Percentiles rank a stretch among this genome's conserved stretches.
Evolutionary conservation across 2,329 filamentous ascomycete species (phyloP).

Genomic region (Amylocarpus encephaloides): DNA sequence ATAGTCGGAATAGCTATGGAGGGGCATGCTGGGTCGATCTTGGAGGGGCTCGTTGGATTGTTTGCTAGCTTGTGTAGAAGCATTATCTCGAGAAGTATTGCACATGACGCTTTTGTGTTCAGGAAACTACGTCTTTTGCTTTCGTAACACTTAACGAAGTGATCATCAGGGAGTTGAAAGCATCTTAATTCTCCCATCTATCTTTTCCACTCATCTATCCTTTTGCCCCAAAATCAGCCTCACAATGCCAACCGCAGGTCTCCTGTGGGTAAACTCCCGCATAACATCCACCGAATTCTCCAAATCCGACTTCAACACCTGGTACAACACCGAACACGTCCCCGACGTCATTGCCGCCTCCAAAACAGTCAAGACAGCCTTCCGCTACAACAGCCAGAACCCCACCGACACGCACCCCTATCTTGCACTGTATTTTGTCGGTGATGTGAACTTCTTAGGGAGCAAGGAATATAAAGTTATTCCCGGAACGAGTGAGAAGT

Average conservation of each 20-base stretch:
- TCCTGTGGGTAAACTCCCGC: slow-evolving; percentile 12
- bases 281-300: slow-evolving; percentile 5
- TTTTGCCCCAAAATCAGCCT: too few species aligned
- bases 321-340: slow-evolving; percentile 13
- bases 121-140: too few species aligned
- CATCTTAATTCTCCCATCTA: too few species aligned
- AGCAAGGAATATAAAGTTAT: slow-evolving; percentile 3
- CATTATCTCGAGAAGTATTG: too few species aligned
- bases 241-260: slow-evolving; percentile 1
- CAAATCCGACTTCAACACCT: slow-evolving; percentile 3
- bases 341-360: slow-evolving; percentile 8
- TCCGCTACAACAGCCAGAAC: slow-evolving; percentile 7
- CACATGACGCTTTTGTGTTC: too few species aligned
- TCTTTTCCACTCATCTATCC: too few species aligned
- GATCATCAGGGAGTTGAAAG: too few species aligned
- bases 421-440: slow-evolving; percentile 10
- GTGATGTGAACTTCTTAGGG: slow-evolving; percentile 1
- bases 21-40: too few species aligned
- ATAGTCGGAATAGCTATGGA: too few species aligned
- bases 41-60: too few species aligned
- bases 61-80: too few species aligned
- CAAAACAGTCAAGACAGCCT: slow-evolving; percentile 5
- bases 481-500: slow-evolving; percentile 3
- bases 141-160: too few species aligned
- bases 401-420: slow-evolving; percentile 4